Percentiles rank a stretch among this genome's conserved stretches.
Evolutionary conservation across 139 green algal genomes (phyloP).

Genomic region (Closterium sp.): DNA sequence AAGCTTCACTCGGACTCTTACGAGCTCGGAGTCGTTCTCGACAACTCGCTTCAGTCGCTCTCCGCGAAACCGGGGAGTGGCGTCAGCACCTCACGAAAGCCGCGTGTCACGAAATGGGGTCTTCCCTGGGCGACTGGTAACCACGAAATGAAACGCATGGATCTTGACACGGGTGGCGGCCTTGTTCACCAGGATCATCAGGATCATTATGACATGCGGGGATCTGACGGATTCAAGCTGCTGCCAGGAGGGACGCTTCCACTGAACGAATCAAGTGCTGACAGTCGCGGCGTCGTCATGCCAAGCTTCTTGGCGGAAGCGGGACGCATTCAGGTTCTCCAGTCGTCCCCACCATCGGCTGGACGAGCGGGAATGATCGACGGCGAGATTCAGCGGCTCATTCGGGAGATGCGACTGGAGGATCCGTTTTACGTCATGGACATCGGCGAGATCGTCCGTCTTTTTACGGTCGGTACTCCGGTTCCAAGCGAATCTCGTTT

Average conservation of each 20-base stretch:
- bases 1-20: background rate
- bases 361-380: background rate
- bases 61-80: background rate
- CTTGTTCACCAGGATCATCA: background rate
- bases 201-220: background rate
- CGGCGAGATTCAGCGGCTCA: background rate
- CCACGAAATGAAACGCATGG: background rate
- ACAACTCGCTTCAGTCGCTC: background rate
- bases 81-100: background rate
- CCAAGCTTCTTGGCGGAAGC: background rate
- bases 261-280: too few relatives aligned
- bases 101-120: background rate
- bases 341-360: background rate
- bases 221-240: background rate
- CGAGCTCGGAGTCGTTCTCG: background rate
- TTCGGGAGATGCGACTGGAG: constrained; percentile 49
- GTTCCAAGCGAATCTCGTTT: background rate
- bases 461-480: background rate
- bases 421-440: constrained; percentile 91
- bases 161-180: background rate
- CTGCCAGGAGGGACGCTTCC: background rate
- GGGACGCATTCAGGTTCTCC: background rate
- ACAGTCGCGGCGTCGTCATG: background rate
- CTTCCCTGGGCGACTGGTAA: background rate
- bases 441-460: constrained; percentile 69